These are phyloP conservation scores for Colletotrichum lini DNA, from an alignment of 2,329 filamentous ascomycete genomes.

Conservation along the genomic window DNA sequence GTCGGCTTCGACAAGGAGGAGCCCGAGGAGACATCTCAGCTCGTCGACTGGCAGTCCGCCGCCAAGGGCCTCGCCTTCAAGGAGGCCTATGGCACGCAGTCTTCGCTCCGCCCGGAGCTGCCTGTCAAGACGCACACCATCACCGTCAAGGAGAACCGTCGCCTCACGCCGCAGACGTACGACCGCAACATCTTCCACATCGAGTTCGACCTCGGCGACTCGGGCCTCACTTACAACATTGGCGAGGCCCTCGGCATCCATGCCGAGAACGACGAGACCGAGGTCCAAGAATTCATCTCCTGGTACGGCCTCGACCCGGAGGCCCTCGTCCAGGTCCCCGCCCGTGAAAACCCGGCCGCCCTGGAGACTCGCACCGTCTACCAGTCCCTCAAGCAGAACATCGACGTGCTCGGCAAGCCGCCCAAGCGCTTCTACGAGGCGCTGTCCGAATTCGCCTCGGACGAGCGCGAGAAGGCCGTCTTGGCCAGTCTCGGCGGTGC, in stretches of 20 bases:
- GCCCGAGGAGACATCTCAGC: conserved; percentile 72
- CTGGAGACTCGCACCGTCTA: conserved; percentile 93
- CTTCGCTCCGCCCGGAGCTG: conserved; percentile 85
- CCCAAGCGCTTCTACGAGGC: conserved; percentile 98
- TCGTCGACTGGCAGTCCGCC: conserved; percentile 85
- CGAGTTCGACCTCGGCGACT: conserved; percentile 94
- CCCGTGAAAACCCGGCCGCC: conserved; percentile 80
- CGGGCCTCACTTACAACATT: conserved; percentile 95
- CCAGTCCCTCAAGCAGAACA: conserved; percentile 90
- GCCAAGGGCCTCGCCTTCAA: conserved; percentile 94
- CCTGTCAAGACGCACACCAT: conserved; percentile 89
- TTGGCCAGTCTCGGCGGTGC: conserved; percentile 82
- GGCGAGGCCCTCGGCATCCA: conserved; percentile 97
- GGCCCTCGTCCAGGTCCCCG: conserved; percentile 91
- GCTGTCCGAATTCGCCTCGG: conserved; percentile 86
- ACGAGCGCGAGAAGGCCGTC: conserved; percentile 85
- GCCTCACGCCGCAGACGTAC: conserved; percentile 88
- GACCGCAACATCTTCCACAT: conserved; percentile 99
- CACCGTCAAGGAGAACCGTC: conserved; percentile 94
- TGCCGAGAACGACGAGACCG: conserved; percentile 87
- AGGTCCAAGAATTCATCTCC: conserved; percentile 88
- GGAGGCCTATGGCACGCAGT: conserved; percentile 87
- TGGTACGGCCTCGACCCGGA: conserved; percentile 88
- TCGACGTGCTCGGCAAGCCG: conserved; percentile 97
- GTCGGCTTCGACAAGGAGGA: conserved; percentile 83